Conservation (phyloP, 306 rosid genomes). For the Urtica urens region DNA sequence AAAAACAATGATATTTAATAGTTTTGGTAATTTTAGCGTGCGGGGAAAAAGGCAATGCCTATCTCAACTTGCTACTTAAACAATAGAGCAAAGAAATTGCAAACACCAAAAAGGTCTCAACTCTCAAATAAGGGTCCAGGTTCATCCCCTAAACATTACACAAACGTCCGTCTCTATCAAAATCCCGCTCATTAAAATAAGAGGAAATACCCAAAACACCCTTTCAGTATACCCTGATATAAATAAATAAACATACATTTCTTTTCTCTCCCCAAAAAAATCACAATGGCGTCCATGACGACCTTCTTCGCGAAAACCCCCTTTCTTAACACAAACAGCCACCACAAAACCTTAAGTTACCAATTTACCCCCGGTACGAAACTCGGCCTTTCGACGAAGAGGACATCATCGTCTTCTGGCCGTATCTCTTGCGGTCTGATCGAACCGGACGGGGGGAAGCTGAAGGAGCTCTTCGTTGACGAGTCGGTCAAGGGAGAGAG, state of each 20-base stretch:
- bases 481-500: slow-evolving; percentile 36
- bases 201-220: slow-evolving; percentile 5
- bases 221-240: background rate
- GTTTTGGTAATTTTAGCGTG: no score
- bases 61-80: background rate
- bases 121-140: slow-evolving; percentile 18
- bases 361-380: slow-evolving; percentile 34
- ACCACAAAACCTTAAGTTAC: slow-evolving; percentile 21
- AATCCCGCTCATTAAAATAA: background rate
- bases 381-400: slow-evolving; percentile 13
- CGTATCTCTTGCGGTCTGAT: slow-evolving; percentile 61
- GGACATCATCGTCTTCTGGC: slow-evolving; percentile 9
- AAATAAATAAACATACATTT: background rate
- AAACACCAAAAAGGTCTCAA: background rate
- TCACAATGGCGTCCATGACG: slow-evolving; percentile 94
- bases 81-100: background rate
- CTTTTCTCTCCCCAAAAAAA: slow-evolving; percentile 19
- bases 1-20: no score
- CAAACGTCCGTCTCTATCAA: background rate
- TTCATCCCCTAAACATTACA: slow-evolving; percentile 19
- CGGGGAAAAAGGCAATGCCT: no score
- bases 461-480: slow-evolving; percentile 64
- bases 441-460: slow-evolving; percentile 89
- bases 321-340: slow-evolving; percentile 25
- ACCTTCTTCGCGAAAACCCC: slow-evolving; percentile 39